These are phyloP conservation scores for Picochlorum sp. DNA, from an alignment of 139 green algal genomes.

Conservation along the genomic window DNA sequence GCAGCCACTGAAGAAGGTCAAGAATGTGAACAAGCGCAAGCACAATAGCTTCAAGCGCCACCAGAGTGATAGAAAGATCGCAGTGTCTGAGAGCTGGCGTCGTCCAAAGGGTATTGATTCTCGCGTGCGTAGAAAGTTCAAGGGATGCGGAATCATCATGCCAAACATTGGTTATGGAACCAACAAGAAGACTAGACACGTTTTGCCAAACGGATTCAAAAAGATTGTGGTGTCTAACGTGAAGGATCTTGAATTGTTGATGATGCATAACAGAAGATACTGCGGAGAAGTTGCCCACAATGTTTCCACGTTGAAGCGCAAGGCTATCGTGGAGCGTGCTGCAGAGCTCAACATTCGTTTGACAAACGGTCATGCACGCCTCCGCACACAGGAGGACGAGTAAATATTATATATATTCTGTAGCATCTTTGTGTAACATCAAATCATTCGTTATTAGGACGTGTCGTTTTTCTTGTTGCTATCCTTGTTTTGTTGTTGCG, in stretches of 20 bases:
- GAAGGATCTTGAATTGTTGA: slow-evolving; percentile 89
- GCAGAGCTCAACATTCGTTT: slow-evolving; percentile 84
- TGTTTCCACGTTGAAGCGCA: slow-evolving; percentile 89
- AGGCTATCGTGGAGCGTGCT: slow-evolving; percentile 92
- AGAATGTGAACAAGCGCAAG: slow-evolving; percentile 80
- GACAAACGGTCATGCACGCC: slow-evolving; percentile 74
- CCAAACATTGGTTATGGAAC: slow-evolving; percentile 94
- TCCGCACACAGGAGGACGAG: slow-evolving; percentile 95
- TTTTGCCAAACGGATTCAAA: slow-evolving; percentile 82
- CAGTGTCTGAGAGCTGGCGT: slow-evolving; percentile 83
- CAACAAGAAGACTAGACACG: slow-evolving; percentile 90
- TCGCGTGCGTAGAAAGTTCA: slow-evolving; percentile 91
- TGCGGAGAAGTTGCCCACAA: slow-evolving; percentile 91
- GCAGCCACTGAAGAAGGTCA: slow-evolving; percentile 72
- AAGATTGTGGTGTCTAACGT: slow-evolving; percentile 91
- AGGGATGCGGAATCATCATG: slow-evolving; percentile 79
- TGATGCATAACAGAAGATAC: slow-evolving; percentile 98
- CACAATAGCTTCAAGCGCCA: slow-evolving; percentile 74
- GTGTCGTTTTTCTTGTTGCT: not conserved
- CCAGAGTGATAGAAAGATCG: slow-evolving; percentile 79
- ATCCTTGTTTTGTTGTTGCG: slow-evolving; percentile 11
- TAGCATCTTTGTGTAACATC: slow-evolving; percentile 10
- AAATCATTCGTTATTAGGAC: slow-evolving; percentile 4
- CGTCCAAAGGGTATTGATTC: slow-evolving; percentile 97
- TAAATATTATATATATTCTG: slow-evolving; percentile 37